Percentiles rank a stretch among this genome's conserved stretches.
Conservation (phyloP, 305 asterid genomes). For the Fraxinus floribunda region DNA sequence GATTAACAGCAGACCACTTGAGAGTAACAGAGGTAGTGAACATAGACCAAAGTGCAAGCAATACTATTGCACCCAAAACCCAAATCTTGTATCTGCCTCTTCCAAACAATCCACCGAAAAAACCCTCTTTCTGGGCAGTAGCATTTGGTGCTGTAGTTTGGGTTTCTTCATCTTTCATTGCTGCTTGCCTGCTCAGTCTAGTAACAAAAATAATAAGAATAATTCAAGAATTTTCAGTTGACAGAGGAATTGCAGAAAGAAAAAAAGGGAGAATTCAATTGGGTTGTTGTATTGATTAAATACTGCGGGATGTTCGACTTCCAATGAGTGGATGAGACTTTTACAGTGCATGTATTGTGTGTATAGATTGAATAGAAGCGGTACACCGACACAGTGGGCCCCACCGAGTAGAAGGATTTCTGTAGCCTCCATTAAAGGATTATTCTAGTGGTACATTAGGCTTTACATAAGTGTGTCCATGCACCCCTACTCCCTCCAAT, state of each 20-base stretch:
- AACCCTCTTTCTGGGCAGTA: constrained; percentile 50
- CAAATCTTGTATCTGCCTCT: constrained; percentile 84
- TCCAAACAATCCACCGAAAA: constrained; percentile 54
- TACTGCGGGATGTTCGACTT: background rate
- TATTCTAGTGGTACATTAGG: too few relatives aligned
- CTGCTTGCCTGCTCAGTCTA: constrained; percentile 7
- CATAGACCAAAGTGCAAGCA: constrained; percentile 92
- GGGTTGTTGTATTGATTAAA: constrained; percentile 17
- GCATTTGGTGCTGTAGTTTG: constrained; percentile 35
- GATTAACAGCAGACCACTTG: constrained; percentile 68
- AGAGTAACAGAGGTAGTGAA: constrained; percentile 84
- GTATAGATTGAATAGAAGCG: background rate
- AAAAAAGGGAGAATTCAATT: background rate
- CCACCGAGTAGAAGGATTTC: background rate
- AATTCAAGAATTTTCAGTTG: constrained; percentile 1
- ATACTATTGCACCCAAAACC: constrained; percentile 71
- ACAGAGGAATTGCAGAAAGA: background rate
- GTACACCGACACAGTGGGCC: background rate
- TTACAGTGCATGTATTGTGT: background rate
- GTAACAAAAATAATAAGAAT: constrained; percentile 1
- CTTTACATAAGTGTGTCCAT: too few relatives aligned
- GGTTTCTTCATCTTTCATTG: constrained; percentile 80
- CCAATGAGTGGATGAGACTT: background rate
- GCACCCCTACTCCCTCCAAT: too few relatives aligned
- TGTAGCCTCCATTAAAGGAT: too few relatives aligned